Conservation (phyloP, 805 yeast species). For the Alloascoidea hylecoeti region DNA sequence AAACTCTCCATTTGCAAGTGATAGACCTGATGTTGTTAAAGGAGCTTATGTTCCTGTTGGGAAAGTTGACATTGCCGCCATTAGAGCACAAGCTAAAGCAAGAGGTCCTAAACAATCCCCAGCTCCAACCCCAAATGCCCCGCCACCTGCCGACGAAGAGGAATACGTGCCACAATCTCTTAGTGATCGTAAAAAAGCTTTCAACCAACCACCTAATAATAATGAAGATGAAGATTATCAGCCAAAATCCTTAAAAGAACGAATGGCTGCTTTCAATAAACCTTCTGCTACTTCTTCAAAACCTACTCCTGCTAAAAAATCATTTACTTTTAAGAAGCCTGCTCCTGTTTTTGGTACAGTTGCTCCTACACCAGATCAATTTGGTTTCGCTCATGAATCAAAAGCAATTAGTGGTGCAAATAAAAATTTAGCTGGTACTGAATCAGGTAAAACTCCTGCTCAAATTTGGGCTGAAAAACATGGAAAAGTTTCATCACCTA, state of each 20-base stretch:
- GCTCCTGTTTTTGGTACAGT: slow-evolving; percentile 22
- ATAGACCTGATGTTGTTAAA: slow-evolving; percentile 19
- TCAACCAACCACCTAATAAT: background rate
- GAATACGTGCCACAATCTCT: slow-evolving; percentile 1
- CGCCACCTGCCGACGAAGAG: slow-evolving; percentile 5
- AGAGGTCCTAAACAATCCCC: slow-evolving; percentile 2
- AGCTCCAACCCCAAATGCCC: slow-evolving; percentile 5
- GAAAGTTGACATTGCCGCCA: slow-evolving; percentile 34
- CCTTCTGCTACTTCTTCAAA: slow-evolving; percentile 47
- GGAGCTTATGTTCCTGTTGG: slow-evolving; percentile 51
- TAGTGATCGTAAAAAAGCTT: background rate
- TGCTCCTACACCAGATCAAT: slow-evolving; percentile 19
- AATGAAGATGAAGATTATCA: slow-evolving; percentile 10
- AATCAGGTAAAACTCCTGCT: slow-evolving; percentile 83
- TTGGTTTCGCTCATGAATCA: slow-evolving; percentile 19
- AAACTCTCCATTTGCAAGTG: slow-evolving; percentile 10
- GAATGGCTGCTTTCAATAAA: slow-evolving; percentile 20
- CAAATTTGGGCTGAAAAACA: slow-evolving; percentile 91
- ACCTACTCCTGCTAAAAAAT: slow-evolving; percentile 34
- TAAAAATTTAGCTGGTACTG: slow-evolving; percentile 44
- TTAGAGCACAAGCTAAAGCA: slow-evolving; percentile 20
- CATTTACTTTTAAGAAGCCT: slow-evolving; percentile 26
- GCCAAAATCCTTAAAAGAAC: slow-evolving; percentile 14
- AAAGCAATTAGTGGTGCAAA: slow-evolving; percentile 45
- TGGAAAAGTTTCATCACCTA: slow-evolving; percentile 35